Base-by-base conservation (phyloP, 1,284 basidiomycete genomes). In the Earliella scabrosa region DNA sequence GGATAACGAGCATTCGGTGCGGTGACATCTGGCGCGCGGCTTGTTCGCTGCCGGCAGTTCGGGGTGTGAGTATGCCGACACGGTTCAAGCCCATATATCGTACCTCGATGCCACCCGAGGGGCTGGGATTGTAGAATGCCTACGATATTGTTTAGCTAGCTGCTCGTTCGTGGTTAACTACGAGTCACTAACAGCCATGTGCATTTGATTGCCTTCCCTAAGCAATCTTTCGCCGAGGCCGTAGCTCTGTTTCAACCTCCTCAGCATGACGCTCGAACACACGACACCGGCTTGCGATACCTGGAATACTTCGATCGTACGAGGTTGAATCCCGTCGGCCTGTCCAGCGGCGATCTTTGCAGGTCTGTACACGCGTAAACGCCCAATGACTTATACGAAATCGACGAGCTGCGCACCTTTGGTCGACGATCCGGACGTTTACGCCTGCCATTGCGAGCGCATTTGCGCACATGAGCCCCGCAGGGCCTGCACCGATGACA, bases 281-380 rank as follows among this genome's bases (percentile, higher is more conserved):
- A 18, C 4, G 48, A 23, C 20, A 24, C 21, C 21, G 18, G 21
- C 20, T 23, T 5, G n/a, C 11, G 3, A 10, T 1, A 83, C 87
- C 80, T 90, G 86, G 26, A 93, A 73, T 4, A 92, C 85, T 70
- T 93, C 91, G 45, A 92, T 82, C 1, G 88, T 90, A 35, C 90
- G 80, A 1, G 88, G 88, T 66, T 90, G 87, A 48, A 92, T 86
- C 6, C 90, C 90, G 65, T 93, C 90, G 0, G 90, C 91, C 66
- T 92, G 90, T 16, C 91, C 91, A 9, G 84, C 82, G 8, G 40
- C 41, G 13, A 60, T 46, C 14, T 46, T 54, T 18, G 32, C 40
- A 11, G 40, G 47, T 31, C 58, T 60, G 26, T 8, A 35, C 16
- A 4, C 3, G 14, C 21, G 6, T 46, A 21, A 46, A 29, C 4